These are phyloP conservation scores for Boletus rubroflammeus DNA, from an alignment of 768 basidiomycete species.

Conservation along the genomic window DNA sequence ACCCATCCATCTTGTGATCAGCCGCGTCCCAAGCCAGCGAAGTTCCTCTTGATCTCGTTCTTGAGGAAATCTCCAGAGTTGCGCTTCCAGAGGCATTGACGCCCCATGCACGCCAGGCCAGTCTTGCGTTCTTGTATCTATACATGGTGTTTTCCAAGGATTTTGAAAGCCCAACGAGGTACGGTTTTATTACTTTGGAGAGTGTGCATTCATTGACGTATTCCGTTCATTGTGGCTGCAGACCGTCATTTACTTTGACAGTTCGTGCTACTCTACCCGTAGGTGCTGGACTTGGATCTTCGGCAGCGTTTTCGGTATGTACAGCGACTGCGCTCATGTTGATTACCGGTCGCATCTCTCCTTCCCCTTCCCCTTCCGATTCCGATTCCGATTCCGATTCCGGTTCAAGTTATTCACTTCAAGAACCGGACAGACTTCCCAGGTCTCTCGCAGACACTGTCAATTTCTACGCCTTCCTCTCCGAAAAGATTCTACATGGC, in stretches of 20 bases:
- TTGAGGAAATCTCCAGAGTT: conserved; percentile 61
- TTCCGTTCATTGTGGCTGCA: conserved; percentile 26
- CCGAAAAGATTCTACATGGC: conserved; percentile 95
- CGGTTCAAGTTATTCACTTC: conserved; percentile 19
- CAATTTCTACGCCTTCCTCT: conserved; percentile 91
- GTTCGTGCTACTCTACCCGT: conserved; percentile 89
- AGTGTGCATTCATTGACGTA: conserved; percentile 17
- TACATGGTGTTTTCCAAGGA: conserved; percentile 68
- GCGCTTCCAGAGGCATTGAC: conserved; percentile 33
- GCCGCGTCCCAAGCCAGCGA: conserved; percentile 18
- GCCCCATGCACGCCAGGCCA: conserved; percentile 42
- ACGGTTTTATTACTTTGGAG: conserved; percentile 28
- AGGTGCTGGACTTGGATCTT: conserved; percentile 94
- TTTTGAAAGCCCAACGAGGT: conserved; percentile 52
- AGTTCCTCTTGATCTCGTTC: conserved; percentile 62
- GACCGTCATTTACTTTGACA: conserved; percentile 75
- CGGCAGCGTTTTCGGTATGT: conserved; percentile 92
- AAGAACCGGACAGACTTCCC: conserved; percentile 56
- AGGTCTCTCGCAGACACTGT: conserved; percentile 67
- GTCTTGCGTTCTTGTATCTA: conserved; percentile 85
- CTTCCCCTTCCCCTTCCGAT: too few relatives aligned
- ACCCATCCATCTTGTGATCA: neutral
- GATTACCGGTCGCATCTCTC: conserved; percentile 64
- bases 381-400: conserved; percentile 9
- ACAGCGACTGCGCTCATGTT: conserved; percentile 77